Evolutionary conservation across 345 rosid species (phyloP), one percentile per base, ranked within the genome.

Genomic region (Pelargonium nanum): DNA sequence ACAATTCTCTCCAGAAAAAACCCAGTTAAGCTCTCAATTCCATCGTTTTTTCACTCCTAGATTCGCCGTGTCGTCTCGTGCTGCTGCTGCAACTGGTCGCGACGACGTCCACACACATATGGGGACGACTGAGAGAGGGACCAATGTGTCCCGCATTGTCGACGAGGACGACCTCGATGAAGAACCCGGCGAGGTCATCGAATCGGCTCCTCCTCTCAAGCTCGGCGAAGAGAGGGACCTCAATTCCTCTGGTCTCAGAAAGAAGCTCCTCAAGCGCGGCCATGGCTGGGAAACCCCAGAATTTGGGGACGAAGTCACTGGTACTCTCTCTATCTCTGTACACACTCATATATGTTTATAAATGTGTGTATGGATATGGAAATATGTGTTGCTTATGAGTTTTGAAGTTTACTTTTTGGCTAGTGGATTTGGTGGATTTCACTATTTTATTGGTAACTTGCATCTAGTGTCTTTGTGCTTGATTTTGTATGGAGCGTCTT

Each of bases 121-220:
- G 78, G 59, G 19, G 53, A 10, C 24, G 61, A 67, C 61, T 60
- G 69, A 57, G 62, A 60, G 60, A 56, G 44, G 48, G 63, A 53
- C 61, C 57, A n/a, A 55, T 72, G 24, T 71, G 53, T 66, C 82
- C 22, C 69, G 55, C 55, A 61, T 57, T 22, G 71, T 62, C 22
- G 80, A 61, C 26, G 78, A 69, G 6, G 80, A 75, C 19, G 82
- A 70, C 65, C 67, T 79, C 58, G 87, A 80, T 17, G 91, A 86
- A 65, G 88, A 85, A 64, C 82, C 84, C 0, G 83, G 86, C 51
- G 86, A 81, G 68, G 89, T 65, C 63, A 73, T 85, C 62, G 83
- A 83, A 64, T 83, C 89, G 22, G 81, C 85, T 60, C 86, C 84
- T 2, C 80, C 93, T 57, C 82, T 72, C 26, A 67, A 77, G 63